phyloP scores from a whole-genome alignment of 108 stramenopile genomes.

The Discostella stelligeroides region DNA sequence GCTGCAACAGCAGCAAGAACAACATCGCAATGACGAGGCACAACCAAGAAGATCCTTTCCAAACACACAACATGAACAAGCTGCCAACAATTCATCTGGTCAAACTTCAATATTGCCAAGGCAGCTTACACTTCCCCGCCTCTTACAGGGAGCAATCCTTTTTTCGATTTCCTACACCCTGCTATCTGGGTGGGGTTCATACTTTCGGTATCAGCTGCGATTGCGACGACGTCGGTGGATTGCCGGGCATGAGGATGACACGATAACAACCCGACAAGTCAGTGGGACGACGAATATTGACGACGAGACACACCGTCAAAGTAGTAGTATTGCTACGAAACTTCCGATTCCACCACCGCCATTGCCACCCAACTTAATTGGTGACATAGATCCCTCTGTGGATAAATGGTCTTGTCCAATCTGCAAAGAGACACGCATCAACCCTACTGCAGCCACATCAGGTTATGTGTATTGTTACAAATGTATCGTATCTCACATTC shows the following conservation, averaged over 20 bases:
- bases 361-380: constrained; percentile 32
- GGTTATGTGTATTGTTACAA: constrained; percentile 81
- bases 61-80: constrained; percentile 2
- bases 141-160: constrained; percentile 35
- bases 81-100: not conserved
- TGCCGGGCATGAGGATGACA: constrained; percentile 35
- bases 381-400: constrained; percentile 7
- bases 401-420: constrained; percentile 65
- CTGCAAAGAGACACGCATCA: constrained; percentile 65
- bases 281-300: constrained; percentile 7
- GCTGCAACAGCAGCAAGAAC: constrained; percentile 13
- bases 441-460: constrained; percentile 74
- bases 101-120: constrained; percentile 4
- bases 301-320: constrained; percentile 1
- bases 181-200: constrained; percentile 42
- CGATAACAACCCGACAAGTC: not conserved
- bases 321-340: not conserved
- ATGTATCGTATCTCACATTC: constrained; percentile 60
- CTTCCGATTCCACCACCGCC: constrained; percentile 61
- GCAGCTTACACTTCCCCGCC: constrained; percentile 21
- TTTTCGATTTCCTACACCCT: constrained; percentile 41
- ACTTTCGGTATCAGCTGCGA: constrained; percentile 38
- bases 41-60: constrained; percentile 21
- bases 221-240: constrained; percentile 53
- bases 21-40: not conserved